Conservation (phyloP, 139 green algal species). For the Ettlia oleoabundans region DNA sequence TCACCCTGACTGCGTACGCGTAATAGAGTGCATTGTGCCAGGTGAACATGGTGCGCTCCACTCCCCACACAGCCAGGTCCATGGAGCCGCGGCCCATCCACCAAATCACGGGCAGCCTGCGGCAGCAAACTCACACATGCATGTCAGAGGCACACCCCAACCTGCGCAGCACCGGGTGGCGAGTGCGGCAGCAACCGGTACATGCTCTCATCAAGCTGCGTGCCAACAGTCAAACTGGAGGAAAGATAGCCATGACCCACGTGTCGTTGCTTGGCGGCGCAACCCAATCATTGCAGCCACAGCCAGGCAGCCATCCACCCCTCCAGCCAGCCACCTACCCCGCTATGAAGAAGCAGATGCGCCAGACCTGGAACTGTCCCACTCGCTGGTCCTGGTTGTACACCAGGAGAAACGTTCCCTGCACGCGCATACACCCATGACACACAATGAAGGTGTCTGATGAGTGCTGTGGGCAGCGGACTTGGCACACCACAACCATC, state of each 20-base stretch:
- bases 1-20: slow-evolving; percentile 37
- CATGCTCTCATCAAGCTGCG: too few relatives aligned
- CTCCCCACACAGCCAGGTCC: slow-evolving; percentile 13
- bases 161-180: background rate
- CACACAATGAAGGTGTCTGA: too few relatives aligned
- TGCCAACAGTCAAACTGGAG: too few relatives aligned
- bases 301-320: background rate
- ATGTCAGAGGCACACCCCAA: background rate
- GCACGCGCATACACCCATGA: too few relatives aligned
- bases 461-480: background rate
- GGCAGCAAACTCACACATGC: background rate
- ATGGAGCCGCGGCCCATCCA: slow-evolving; percentile 14
- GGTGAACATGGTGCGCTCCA: slow-evolving; percentile 47
- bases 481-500: background rate
- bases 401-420: slow-evolving; percentile 11
- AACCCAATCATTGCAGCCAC: background rate
- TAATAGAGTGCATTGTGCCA: slow-evolving; percentile 43
- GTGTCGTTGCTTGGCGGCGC: too few relatives aligned
- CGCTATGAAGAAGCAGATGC: slow-evolving; percentile 50
- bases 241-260: too few relatives aligned
- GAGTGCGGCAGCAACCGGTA: background rate
- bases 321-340: background rate
- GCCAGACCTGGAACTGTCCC: slow-evolving; percentile 38
- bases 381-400: background rate
- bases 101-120: slow-evolving; percentile 31